These are phyloP conservation scores for Debaryomycetaceae sp. DNA, from an alignment of 1,139 yeast genomes.

Conservation along the genomic window DNA sequence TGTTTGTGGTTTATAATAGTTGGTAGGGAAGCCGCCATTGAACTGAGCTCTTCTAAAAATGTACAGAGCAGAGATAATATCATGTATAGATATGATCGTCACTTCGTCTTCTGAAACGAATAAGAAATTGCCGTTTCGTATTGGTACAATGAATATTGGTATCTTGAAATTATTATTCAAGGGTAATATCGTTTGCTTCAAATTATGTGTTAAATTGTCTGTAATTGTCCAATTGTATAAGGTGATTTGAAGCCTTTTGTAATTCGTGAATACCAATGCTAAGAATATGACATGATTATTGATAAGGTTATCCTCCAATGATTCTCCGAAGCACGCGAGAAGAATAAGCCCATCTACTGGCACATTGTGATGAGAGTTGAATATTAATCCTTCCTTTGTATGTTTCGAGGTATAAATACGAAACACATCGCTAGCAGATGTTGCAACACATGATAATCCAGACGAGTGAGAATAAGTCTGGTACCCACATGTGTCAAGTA, in stretches of 20 bases:
- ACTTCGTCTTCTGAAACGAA: constrained; percentile 28
- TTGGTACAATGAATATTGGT: constrained; percentile 40
- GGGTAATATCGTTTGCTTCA: constrained; percentile 26
- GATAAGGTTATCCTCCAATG: constrained; percentile 20
- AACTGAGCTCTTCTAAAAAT: constrained; percentile 20
- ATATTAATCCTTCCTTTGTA: constrained; percentile 34
- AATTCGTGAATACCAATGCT: constrained; percentile 32
- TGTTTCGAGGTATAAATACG: constrained; percentile 35
- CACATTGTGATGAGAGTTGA: constrained; percentile 38
- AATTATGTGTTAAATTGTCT: constrained; percentile 20
- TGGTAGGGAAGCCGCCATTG: constrained; percentile 36
- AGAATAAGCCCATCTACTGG: constrained; percentile 40
- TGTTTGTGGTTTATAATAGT: constrained; percentile 25
- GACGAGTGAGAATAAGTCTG: constrained; percentile 30
- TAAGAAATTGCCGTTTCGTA: constrained; percentile 31
- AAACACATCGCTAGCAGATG: constrained; percentile 35
- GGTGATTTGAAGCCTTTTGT: constrained; percentile 33
- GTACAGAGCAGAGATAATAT: constrained; percentile 46
- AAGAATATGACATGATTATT: constrained; percentile 35
- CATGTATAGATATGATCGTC: constrained; percentile 35
- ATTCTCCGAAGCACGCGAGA: constrained; percentile 43
- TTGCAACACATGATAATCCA: constrained; percentile 38
- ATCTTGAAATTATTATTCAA: constrained; percentile 34
- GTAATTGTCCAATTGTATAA: constrained; percentile 42
- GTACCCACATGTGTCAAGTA: constrained; percentile 33